These are phyloP conservation scores for Nakaseomyces nivariensis DNA, from an alignment of 1,139 yeast species.

Conservation along the genomic window DNA sequence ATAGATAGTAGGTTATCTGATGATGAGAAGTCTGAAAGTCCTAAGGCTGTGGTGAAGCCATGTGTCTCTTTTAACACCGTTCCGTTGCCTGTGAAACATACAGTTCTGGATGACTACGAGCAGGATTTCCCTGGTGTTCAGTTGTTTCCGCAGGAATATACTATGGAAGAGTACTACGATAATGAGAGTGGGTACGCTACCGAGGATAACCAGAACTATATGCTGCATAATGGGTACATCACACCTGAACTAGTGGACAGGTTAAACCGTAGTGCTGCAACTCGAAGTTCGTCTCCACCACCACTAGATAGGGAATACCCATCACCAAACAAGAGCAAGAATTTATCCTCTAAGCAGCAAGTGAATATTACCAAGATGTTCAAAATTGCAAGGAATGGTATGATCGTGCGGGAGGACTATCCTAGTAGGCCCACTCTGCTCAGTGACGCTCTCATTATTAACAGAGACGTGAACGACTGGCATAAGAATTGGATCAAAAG, in stretches of 20 bases:
- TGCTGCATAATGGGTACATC: conserved; percentile 7
- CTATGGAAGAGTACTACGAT: conserved; percentile 22
- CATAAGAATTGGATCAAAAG: conserved; percentile 15
- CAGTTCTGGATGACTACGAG: conserved; percentile 14
- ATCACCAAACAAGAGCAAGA: not conserved
- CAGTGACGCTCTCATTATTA: conserved; percentile 25
- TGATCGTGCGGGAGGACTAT: conserved; percentile 27
- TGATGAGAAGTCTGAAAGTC: not conserved
- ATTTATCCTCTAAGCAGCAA: conserved; percentile 5
- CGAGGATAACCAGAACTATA: conserved; percentile 8
- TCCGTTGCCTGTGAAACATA: conserved; percentile 18
- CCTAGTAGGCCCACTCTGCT: conserved; percentile 26
- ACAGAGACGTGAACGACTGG: conserved; percentile 20
- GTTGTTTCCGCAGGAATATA: conserved; percentile 14
- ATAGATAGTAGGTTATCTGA: not conserved
- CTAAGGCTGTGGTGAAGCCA: conserved; percentile 8
- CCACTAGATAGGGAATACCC: not conserved
- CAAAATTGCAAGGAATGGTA: conserved; percentile 19
- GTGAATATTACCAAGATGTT: conserved; percentile 12
- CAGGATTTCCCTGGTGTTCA: conserved; percentile 17
- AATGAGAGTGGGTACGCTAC: conserved; percentile 16
- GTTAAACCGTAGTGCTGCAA: conserved; percentile 5
- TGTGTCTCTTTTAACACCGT: conserved; percentile 30
- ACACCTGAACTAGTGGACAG: conserved; percentile 4
- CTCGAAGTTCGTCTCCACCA: conserved; percentile 1